Base-by-base conservation (phyloP, 2,329 filamentous ascomycete genomes). In the Diaporthe sp. region DNA sequence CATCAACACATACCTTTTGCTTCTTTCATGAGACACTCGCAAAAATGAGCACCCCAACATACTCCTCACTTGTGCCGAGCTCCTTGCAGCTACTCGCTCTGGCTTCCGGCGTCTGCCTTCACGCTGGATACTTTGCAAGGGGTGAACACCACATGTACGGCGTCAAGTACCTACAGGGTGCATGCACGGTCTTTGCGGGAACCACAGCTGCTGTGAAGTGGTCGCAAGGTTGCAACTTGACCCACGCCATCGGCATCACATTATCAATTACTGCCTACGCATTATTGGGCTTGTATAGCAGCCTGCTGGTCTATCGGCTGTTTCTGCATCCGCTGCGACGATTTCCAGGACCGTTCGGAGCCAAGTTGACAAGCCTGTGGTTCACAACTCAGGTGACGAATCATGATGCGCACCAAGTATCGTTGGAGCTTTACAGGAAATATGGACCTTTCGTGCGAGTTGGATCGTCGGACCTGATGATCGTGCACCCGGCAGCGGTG, bases 271-370 rank as follows among this genome's bases (percentile, higher is more conserved):
- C 42, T 47, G 42, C 42, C 42, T 47, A 47, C 22, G 42, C 22
- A 4, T 19, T 47, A 8, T 19, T 47, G 90, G 88, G 0, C 88
- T 88, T 0, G 88, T 89, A 76, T 89, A 38, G 28, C 33, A 77
- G 76, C 61, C 50, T 77, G 0, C 13, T 75, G 13, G 50, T 68
- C 22, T 77, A 45, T 40, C 77, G 75, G 42, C 15, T 76, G 22
- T 67, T 75, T 38, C 71, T 76, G 17, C 74, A 77, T 33, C 74
- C 76, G 10, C 66, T 77, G 1, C 30, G 38, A 17, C 33, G 13
- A 5, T 77, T 77, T 47, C 45, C 77, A 0, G 77, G 77, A 9
- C 74, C 77, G 15, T 17, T 77, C 7, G 71, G 68, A 10, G 73
- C 22, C 45, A 75, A 71, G 50, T 25, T 77, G 22, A 71, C 70